Percentiles rank a stretch among this genome's conserved stretches.
Conservation (phyloP, 495 filamentous ascomycete species). For the Apodospora peruviana region DNA sequence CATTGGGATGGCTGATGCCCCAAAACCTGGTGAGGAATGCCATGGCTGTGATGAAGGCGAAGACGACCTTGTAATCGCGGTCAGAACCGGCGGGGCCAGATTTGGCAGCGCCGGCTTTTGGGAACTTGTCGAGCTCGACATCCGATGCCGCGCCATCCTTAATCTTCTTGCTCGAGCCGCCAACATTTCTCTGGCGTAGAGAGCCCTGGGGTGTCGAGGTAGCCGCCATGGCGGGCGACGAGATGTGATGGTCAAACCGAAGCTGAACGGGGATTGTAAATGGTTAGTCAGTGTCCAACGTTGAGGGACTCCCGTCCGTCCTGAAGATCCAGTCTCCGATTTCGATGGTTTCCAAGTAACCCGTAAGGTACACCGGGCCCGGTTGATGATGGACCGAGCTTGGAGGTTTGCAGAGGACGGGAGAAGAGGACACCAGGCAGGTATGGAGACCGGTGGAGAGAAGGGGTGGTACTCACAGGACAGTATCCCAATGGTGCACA, state of each 20-base stretch:
- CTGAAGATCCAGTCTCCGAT: too few species aligned
- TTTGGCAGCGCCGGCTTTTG: conserved; percentile 21
- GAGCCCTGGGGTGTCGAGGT: conserved; percentile 36
- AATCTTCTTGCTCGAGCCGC: conserved; percentile 38
- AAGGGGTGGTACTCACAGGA: too few species aligned
- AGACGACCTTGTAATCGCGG: conserved; percentile 80
- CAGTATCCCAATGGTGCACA: too few species aligned
- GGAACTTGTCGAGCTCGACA: conserved; percentile 40
- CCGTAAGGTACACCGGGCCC: too few species aligned
- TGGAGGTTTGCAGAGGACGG: too few species aligned
- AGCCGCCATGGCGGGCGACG: conserved; percentile 32
- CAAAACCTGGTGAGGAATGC: conserved; percentile 93
- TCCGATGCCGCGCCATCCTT: conserved; percentile 35
- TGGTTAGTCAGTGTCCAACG: too few species aligned
- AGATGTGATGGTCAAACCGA: conserved; percentile 7
- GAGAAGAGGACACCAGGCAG: too few species aligned
- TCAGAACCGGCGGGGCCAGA: conserved; percentile 36
- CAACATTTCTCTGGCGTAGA: conserved; percentile 50
- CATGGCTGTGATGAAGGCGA: conserved; percentile 69
- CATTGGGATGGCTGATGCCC: conserved; percentile 87
- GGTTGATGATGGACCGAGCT: too few species aligned
- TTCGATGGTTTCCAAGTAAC: too few species aligned
- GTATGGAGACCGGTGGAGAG: too few species aligned
- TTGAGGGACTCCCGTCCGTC: too few species aligned
- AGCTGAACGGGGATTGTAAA: neutral